These are phyloP conservation scores for Gossypium gossypioides DNA, from an alignment of 441 rosid genomes.

Conservation along the genomic window DNA sequence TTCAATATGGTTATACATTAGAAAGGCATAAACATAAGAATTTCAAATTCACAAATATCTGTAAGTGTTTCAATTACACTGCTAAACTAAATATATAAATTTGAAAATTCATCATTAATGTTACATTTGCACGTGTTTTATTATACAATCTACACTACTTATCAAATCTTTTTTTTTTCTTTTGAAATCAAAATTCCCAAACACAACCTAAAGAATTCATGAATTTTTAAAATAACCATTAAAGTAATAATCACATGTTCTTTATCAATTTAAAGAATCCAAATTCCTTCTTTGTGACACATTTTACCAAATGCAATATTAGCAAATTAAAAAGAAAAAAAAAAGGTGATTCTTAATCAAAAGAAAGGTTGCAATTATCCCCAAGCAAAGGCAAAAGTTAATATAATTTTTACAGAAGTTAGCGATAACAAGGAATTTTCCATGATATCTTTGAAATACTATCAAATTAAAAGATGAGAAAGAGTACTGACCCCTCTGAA, in stretches of 20 bases:
- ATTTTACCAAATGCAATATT: no score
- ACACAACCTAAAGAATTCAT: not conserved
- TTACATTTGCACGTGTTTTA: not conserved
- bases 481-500: slow-evolving; percentile 51
- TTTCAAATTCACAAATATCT: not conserved
- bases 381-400: not conserved
- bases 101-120: not conserved
- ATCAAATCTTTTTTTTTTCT: not conserved
- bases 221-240: no score
- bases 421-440: not conserved
- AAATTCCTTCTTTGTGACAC: not conserved
- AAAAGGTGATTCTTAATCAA: not conserved
- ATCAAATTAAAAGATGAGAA: not conserved
- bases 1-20: not conserved
- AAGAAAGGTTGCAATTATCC: not conserved
- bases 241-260: not conserved
- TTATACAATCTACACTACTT: not conserved
- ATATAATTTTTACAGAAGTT: not conserved
- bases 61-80: not conserved
- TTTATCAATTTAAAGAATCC: not conserved
- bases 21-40: not conserved
- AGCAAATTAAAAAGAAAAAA: not conserved
- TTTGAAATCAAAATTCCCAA: not conserved
- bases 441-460: not conserved
- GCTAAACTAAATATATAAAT: not conserved